A percentile compares a stretch with the other conserved stretches of the same genome.
These are phyloP conservation scores for Ziziphus jujuba DNA, from an alignment of 306 rosid species.

Conservation along the genomic window DNA sequence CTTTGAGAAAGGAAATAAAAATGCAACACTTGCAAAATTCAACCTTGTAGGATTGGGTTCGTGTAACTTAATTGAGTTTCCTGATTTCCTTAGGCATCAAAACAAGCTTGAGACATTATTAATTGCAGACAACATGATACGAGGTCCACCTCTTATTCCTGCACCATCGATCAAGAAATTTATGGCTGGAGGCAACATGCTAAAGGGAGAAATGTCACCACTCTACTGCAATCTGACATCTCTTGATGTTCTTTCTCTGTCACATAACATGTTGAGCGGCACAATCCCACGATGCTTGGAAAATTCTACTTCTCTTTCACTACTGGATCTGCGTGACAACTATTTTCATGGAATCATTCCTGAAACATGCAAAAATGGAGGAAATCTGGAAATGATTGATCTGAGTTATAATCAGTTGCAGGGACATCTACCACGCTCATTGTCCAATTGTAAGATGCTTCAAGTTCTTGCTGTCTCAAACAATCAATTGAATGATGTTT, in stretches of 20 bases:
- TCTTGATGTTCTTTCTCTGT: too few relatives aligned
- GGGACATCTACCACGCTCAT: slow-evolving; percentile 1
- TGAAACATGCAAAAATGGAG: neutral
- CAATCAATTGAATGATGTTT: slow-evolving; percentile 17
- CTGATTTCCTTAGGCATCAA: neutral
- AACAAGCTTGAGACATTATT: too few relatives aligned
- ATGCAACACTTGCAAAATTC: neutral
- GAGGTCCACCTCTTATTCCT: too few relatives aligned
- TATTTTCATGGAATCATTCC: neutral
- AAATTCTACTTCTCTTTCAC: too few relatives aligned
- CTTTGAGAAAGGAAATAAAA: neutral
- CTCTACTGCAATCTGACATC: too few relatives aligned
- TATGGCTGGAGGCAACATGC: neutral
- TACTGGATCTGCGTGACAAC: too few relatives aligned
- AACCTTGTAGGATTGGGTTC: rapidly evolving
- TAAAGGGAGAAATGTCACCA: neutral
- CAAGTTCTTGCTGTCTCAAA: neutral
- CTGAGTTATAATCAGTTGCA: slow-evolving; percentile 8
- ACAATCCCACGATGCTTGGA: too few relatives aligned
- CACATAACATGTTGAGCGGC: too few relatives aligned
- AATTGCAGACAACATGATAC: too few relatives aligned
- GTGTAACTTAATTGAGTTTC: neutral
- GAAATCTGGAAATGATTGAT: neutral
- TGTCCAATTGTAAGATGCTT: neutral
- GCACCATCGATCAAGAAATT: too few relatives aligned